Conservation (phyloP, 2,329 filamentous ascomycete genomes). For the Teratosphaeria destructans region DNA sequence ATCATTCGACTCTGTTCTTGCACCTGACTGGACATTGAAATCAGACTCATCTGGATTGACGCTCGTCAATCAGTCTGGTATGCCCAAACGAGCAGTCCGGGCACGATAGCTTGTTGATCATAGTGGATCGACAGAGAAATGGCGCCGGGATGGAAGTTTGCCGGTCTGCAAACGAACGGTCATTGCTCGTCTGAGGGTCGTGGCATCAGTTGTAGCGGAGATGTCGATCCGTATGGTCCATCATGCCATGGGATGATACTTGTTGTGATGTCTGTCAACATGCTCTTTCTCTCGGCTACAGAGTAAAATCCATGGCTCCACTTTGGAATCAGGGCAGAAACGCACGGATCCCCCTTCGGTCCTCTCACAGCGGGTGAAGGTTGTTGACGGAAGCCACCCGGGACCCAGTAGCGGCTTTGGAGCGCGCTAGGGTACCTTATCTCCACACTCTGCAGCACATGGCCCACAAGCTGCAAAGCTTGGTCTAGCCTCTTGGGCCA, state of each 20-base stretch:
- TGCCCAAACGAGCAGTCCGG: background rate
- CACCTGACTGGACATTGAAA: background rate
- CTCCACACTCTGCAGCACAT: background rate
- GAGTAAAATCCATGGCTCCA: background rate
- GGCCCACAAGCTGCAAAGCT: background rate
- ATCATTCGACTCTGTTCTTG: background rate
- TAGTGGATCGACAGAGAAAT: background rate
- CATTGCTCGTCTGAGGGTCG: background rate
- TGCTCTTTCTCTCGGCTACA: background rate
- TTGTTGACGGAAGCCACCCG: background rate
- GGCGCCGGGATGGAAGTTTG: background rate
- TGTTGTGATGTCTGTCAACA: background rate
- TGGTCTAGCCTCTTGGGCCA: background rate
- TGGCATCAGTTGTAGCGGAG: background rate
- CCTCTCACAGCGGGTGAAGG: background rate
- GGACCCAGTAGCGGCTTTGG: background rate
- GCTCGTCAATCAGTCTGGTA: background rate
- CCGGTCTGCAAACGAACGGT: background rate
- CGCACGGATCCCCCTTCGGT: background rate
- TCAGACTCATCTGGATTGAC: background rate
- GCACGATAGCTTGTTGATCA: background rate
- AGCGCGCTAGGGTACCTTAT: background rate
- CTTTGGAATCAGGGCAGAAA: background rate
- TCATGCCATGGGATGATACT: background rate
- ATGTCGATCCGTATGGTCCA: background rate